Evolutionary conservation across 2,329 filamentous ascomycete genomes (phyloP), one percentile per base, ranked within the genome.

Genomic region (Sclerotinia glacialis): DNA sequence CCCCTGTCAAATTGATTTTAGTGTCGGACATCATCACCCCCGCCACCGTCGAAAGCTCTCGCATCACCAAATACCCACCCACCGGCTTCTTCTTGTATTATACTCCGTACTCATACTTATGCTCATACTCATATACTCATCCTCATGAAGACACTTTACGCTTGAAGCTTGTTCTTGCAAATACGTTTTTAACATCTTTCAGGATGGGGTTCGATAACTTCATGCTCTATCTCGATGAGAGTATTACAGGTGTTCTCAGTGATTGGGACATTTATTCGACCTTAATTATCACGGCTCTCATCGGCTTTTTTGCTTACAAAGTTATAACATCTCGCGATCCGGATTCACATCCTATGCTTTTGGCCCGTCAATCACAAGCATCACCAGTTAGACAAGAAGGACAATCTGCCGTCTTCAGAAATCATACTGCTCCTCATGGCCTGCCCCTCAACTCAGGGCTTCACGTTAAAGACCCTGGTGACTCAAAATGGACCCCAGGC

Each of bases 301-400:
- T 89, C 68, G 81, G 83, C 65, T 84, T 93, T 74, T 78, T 94
- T 66, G 83, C 88, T 67, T 93, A 91, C 78, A 85, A 88, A 54
- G 79, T 96, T 70, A 81, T 90, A 73, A 86, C 86, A 69, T 84
- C 86, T 61, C 85, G 86, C 68, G 94, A 97, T 64, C 91, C 95
- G 7, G 95, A 99, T 80, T 90, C 90, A 6, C 95, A 98, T 78
- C 94, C 95, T 44, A 88, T 97, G 78, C 85, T 98, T 58, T 88
- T 99, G 37, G 91, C 91, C 65, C 87, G 94, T 64, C 95, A 98
- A 81, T 86, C 92, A 3, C 83, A 88, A 70, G 84, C 90, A 61
- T 90, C 92, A 11, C 86, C 89, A 16, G 90, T 98, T 64, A 86
- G 95, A 72, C 88, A 94, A 72, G 86, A 90, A 67, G 90, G 91